These are phyloP conservation scores for Paratrimastix pyriformis DNA, from an alignment of 78 protist species.

Conservation along the genomic window DNA sequence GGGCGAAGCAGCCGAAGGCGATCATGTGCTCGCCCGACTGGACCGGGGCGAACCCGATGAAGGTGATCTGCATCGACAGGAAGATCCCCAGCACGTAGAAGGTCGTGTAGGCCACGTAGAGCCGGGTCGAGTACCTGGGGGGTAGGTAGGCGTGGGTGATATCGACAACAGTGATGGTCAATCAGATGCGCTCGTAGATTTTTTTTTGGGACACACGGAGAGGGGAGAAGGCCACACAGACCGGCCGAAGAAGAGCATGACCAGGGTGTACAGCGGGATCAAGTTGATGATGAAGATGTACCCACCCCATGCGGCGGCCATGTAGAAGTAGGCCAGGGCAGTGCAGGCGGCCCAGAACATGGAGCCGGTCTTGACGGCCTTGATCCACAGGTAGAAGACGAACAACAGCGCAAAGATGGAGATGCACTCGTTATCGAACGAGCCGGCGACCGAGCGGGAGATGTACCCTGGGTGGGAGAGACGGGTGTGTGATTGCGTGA, in stretches of 20 bases:
- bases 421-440: conserved; percentile 96
- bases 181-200: no score
- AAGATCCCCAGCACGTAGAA: conserved; percentile 52
- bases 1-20: conserved; percentile 71
- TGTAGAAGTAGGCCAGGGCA: conserved; percentile 24
- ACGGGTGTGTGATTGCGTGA: background rate
- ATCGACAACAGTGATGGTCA: no score
- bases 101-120: conserved; percentile 78
- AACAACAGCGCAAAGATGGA: conserved; percentile 87
- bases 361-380: conserved; percentile 70
- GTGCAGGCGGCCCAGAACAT: conserved; percentile 38
- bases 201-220: no score
- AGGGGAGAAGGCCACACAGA: no score
- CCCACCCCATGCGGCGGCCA: conserved; percentile 98
- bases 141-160: no score
- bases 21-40: conserved; percentile 87
- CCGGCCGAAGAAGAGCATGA: conserved; percentile 58
- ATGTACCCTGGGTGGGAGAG: conserved; percentile 55
- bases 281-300: conserved; percentile 94
- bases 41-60: conserved; percentile 88
- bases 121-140: conserved; percentile 59
- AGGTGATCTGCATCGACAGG: conserved; percentile 57
- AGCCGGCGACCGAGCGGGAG: conserved; percentile 95
- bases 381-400: conserved; percentile 78
- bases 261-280: conserved; percentile 79